Percentiles rank a stretch among this genome's conserved stretches.
Evolutionary conservation across 208 protist species (phyloP).

Genomic region (Leishmania aethiopica): DNA sequence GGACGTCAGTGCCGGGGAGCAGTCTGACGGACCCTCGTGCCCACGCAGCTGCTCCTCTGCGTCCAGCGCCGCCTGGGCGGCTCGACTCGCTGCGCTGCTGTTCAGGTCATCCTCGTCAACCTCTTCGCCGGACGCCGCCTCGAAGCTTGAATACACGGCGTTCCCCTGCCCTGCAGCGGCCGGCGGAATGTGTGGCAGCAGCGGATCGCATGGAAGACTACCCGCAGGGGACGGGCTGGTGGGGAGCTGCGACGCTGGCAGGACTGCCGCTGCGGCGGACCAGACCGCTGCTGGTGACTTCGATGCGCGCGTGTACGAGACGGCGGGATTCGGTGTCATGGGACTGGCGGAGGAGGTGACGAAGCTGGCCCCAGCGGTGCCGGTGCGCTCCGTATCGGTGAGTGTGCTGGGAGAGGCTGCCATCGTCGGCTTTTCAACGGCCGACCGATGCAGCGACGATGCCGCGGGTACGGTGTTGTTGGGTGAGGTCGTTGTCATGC

Average conservation of each 20-base stretch:
- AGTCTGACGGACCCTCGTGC: neutral
- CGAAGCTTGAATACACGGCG: neutral
- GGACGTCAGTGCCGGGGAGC: neutral
- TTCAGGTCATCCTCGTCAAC: slow-evolving; percentile 15
- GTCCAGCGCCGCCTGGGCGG: slow-evolving; percentile 32
- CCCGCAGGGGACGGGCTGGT: neutral
- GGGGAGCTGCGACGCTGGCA: neutral
- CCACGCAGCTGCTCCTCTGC: slow-evolving; percentile 11
- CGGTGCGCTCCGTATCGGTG: slow-evolving; percentile 11
- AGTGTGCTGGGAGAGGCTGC: slow-evolving; percentile 8
- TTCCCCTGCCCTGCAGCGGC: neutral
- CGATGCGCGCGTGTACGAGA: neutral
- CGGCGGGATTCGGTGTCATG: neutral
- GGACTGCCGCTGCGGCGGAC: neutral
- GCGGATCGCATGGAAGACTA: neutral
- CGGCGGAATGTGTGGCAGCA: neutral
- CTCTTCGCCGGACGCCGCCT: neutral
- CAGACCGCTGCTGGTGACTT: neutral
- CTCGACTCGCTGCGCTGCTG: slow-evolving; percentile 24
- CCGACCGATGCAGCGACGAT: neutral
- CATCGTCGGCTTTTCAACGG: neutral
- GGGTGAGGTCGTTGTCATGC: neutral
- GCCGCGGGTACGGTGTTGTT: neutral
- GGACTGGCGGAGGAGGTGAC: neutral
- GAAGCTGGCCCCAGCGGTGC: neutral